Evolutionary conservation across 2,329 filamentous ascomycete species (phyloP).

Genomic region (Colletotrichum sp.): DNA sequence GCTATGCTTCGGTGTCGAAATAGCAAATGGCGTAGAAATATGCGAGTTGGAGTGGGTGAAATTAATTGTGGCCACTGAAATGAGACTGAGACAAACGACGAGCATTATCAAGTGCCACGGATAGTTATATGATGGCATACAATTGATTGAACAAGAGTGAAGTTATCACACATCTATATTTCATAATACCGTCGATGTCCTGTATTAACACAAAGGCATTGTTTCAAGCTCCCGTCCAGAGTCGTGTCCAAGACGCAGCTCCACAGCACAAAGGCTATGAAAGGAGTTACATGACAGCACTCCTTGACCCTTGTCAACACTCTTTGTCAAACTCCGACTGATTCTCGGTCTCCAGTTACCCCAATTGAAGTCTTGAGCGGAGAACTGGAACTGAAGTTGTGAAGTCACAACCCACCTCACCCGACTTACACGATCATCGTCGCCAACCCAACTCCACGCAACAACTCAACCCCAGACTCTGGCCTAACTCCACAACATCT

Average conservation of each 20-base stretch:
- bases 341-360: no score
- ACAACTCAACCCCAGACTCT: background rate
- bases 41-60: background rate
- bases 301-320: background rate
- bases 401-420: background rate
- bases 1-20: accelerated
- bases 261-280: accelerated
- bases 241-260: accelerated
- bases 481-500: background rate
- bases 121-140: background rate
- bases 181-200: background rate
- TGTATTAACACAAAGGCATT: background rate
- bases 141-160: accelerated
- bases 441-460: background rate
- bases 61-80: background rate
- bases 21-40: accelerated
- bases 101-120: background rate
- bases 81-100: accelerated
- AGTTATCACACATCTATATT: background rate
- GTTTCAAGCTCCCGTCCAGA: background rate
- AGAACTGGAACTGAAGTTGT: background rate
- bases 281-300: background rate
- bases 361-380: no score
- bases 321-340: no score
- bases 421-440: background rate